These are phyloP conservation scores for Panellus pusillus DNA, from an alignment of 768 basidiomycete species.

Conservation along the genomic window DNA sequence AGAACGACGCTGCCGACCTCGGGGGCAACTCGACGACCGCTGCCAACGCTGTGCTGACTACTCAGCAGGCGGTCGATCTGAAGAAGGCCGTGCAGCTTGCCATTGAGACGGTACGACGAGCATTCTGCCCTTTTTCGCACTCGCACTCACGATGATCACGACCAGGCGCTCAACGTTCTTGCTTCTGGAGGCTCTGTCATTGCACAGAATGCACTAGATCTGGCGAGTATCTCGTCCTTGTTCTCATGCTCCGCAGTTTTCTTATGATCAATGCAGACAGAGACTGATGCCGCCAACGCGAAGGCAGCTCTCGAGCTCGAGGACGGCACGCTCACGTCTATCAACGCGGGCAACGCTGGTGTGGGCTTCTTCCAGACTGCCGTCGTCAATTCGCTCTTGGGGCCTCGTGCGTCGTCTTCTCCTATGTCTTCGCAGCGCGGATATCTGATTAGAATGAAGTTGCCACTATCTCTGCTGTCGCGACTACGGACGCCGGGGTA, in stretches of 20 bases:
- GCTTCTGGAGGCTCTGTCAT: slow-evolving; percentile 7
- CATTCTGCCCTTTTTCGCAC: background rate
- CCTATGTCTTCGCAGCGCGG: no score
- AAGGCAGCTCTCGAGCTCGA: slow-evolving; percentile 16
- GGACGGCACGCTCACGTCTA: slow-evolving; percentile 20
- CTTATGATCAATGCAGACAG: slow-evolving; percentile 3
- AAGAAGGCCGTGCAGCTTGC: slow-evolving; percentile 25
- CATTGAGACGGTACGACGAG: slow-evolving; percentile 13
- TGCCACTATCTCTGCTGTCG: no score
- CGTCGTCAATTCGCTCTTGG: slow-evolving; percentile 23
- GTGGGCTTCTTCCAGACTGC: slow-evolving; percentile 22
- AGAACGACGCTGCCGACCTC: slow-evolving; percentile 21
- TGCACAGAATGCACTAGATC: slow-evolving; percentile 1
- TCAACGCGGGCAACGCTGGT: slow-evolving; percentile 27
- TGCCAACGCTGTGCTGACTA: slow-evolving; percentile 16
- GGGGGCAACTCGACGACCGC: slow-evolving; percentile 26
- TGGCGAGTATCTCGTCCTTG: background rate
- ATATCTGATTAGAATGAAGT: no score
- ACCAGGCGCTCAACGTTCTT: slow-evolving; percentile 13
- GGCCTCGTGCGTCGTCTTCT: slow-evolving; percentile 15
- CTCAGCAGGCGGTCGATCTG: slow-evolving; percentile 24
- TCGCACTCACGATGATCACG: background rate
- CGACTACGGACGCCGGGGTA: no score
- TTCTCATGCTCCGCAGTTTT: background rate
- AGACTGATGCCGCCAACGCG: slow-evolving; percentile 21